Conservation (phyloP, 2,329 filamentous ascomycete species). For the Claviceps quebecensis region DNA sequence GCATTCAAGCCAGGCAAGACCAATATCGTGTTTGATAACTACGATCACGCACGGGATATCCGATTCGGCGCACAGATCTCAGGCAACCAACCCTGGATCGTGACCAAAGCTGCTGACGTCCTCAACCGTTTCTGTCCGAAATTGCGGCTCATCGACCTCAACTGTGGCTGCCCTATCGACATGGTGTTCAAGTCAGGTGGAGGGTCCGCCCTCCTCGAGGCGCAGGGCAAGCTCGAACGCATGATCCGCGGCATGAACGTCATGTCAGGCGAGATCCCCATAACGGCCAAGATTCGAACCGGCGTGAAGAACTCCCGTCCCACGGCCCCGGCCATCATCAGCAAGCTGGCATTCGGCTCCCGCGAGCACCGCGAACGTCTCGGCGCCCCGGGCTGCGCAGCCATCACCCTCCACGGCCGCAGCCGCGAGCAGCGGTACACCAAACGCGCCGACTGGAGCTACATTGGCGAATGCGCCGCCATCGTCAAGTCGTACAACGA, state of each 20-base stretch:
- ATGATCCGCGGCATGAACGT: constrained; percentile 94
- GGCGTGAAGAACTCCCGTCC: constrained; percentile 70
- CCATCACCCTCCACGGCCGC: constrained; percentile 89
- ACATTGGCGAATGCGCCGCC: constrained; percentile 80
- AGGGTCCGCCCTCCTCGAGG: constrained; percentile 84
- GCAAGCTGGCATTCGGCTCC: constrained; percentile 69
- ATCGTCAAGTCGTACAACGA: constrained; percentile 70
- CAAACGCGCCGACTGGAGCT: constrained; percentile 81
- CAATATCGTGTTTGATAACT: constrained; percentile 50
- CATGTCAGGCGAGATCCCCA: constrained; percentile 78
- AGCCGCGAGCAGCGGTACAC: constrained; percentile 93
- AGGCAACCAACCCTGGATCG: constrained; percentile 82
- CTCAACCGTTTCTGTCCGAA: constrained; percentile 65
- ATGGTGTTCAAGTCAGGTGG: constrained; percentile 78
- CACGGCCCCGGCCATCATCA: constrained; percentile 67
- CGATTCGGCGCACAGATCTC: constrained; percentile 90
- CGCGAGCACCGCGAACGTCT: constrained; percentile 54
- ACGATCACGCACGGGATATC: constrained; percentile 70
- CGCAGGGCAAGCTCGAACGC: constrained; percentile 76
- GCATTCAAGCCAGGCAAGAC: constrained; percentile 39
- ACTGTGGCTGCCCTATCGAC: constrained; percentile 95
- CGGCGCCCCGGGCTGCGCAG: constrained; percentile 74
- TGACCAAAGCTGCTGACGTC: constrained; percentile 74
- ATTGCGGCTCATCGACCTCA: constrained; percentile 82
- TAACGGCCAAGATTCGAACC: constrained; percentile 89